phyloP scores from a whole-genome alignment of 306 rosid species.

The Prunus campanulata region DNA sequence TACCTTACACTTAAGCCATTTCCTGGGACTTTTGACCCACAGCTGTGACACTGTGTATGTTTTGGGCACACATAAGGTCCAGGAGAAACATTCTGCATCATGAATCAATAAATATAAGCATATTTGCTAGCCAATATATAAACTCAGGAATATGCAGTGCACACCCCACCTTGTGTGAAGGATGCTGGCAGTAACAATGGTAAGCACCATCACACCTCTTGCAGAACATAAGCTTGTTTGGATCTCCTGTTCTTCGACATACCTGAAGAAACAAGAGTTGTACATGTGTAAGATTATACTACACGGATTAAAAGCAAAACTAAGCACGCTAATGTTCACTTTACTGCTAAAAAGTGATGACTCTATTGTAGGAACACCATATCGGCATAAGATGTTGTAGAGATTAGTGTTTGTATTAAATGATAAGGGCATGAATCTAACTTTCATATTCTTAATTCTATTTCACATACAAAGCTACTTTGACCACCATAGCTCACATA shows the following conservation, averaged over 20 bases:
- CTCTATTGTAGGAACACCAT: too few species aligned
- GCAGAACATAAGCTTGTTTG: slow-evolving; percentile 96
- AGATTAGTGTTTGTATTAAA: too few species aligned
- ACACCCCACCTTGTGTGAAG: slow-evolving; percentile 83
- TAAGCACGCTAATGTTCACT: neutral
- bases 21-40: slow-evolving; percentile 94
- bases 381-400: too few species aligned
- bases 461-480: neutral
- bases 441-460: too few species aligned
- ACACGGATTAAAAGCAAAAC: slow-evolving; percentile 4
- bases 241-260: slow-evolving; percentile 94
- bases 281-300: slow-evolving; percentile 5
- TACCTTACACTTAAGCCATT: slow-evolving; percentile 98
- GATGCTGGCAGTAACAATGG: slow-evolving; percentile 96
- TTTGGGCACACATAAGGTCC: slow-evolving; percentile 97
- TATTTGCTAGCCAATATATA: slow-evolving; percentile 10
- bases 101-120: slow-evolving; percentile 33
- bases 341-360: too few species aligned
- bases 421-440: neutral
- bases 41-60: slow-evolving; percentile 93
- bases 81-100: slow-evolving; percentile 80
- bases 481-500: neutral
- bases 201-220: slow-evolving; percentile 98
- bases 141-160: slow-evolving; percentile 19
- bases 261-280: slow-evolving; percentile 49